Evolutionary conservation across 257 asterid genomes (phyloP), one percentile per base, ranked within the genome.

Genomic region (Solanum rostratum): DNA sequence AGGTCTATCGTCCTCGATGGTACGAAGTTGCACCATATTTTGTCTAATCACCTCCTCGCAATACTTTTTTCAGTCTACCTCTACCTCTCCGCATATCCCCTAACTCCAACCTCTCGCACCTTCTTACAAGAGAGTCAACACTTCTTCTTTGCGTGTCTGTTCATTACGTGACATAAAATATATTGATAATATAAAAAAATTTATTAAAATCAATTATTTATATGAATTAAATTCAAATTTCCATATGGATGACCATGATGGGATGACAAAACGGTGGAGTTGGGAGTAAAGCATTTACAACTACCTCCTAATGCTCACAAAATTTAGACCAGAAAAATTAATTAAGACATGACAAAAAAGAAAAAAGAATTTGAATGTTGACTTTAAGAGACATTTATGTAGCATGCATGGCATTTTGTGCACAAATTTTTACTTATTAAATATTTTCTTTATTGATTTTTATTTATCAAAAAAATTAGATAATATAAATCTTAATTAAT

Each of bases 301-400:
- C 82, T 29, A 78, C 82, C 60, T 50, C 82, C 82, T 50, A 78
- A 78, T 78, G 50, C 10, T 50, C 82, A 78, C 55, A 27, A 78
- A 78, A 24, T 78, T 78, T 29, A 65, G 65, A 52, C 78, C 82
- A 50, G 46, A 12, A 29, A 78, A 2, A 78, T 52, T 46, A 46
- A 50, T 78, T 2, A 78, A 27, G 29, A 78, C 43, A 29, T 50
- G 22, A 50, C 8, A 19, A 78, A 78, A 12, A 22, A 62, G 12
- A 18, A 24, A 62, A 52, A 50, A 27, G 16, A 45, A 7, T 27
- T 76, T 4, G 7, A 78, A 29, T 78, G 19, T 78, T 50, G 65
- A 50, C 82, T 29, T 10, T 14, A 10, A 29, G 2, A 10, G 29
- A 15, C 27, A 49, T 50, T 76, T 76, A 49, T 50, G 43, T 46